Evolutionary conservation across 371 early-diverging fungal species (phyloP), one percentile per base, ranked within the genome.

Genomic region (Mortierella polycephala): DNA sequence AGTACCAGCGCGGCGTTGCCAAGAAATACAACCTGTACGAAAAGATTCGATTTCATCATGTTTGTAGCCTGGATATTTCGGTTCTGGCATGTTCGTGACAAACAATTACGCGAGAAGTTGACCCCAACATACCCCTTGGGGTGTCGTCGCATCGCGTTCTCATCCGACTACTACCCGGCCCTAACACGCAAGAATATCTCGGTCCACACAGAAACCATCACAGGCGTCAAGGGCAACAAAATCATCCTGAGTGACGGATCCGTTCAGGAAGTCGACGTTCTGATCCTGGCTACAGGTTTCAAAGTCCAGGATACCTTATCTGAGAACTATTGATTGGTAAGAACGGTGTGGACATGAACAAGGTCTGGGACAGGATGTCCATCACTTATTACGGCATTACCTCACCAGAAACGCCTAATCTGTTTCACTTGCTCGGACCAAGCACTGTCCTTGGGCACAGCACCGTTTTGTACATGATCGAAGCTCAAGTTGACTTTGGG

Each of bases 261-360:
- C 11, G 42, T 61, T 9, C 72, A 67, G 46, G 83, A 85, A 49
- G 82, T 87, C 1, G 91, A 91, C 67, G 83, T 82, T 5, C 55
- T 91, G 60, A 71, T 89, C 40, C 64, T 88, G n/a, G 92, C 92
- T 1, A 91, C 92, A 21, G 92, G 92, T 5, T 91, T 88, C 67
- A 67, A 87, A 49, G 76, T 85, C 4, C 83, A 83, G 55, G 82
- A 75, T 0, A 52, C 73, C 39, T 71, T 11, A 54, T 60, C 14
- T 50, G 39, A 37, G 58, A 68, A 39, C 67, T 72, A 45, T 11
- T 84, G 12, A 67, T 70, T 7, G 84, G 83, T 37, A 67, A 66
- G 44, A 53, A 56, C 10, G 73, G 81, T 3, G 39, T 42, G 13
- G 73, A 74, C 37, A 47, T 83, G 56, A 13, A 40, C 10, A 64